These are phyloP conservation scores for Pugionium dolabratum DNA, from an alignment of 345 rosid genomes.

Conservation along the genomic window DNA sequence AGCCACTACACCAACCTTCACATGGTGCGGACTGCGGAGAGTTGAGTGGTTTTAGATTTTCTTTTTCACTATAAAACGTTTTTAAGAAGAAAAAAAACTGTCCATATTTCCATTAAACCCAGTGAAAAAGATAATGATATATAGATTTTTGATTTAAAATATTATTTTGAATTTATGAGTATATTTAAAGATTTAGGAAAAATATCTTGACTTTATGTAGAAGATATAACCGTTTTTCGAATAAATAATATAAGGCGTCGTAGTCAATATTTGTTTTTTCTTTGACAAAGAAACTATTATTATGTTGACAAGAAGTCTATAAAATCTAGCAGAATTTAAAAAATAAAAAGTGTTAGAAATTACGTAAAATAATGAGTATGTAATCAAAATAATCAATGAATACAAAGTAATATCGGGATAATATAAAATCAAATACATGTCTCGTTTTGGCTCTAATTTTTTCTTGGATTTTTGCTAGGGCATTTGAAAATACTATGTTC, in stretches of 20 bases:
- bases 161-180: neutral
- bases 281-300: neutral
- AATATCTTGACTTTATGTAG: slow-evolving; percentile 34
- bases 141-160: slow-evolving; percentile 7
- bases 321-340: neutral
- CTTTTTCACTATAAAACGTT: slow-evolving; percentile 21
- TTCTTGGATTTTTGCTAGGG: neutral
- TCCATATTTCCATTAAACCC: slow-evolving; percentile 14
- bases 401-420: neutral
- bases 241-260: neutral
- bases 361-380: neutral
- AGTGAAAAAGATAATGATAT: slow-evolving; percentile 28
- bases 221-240: slow-evolving; percentile 26
- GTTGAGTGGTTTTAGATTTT: slow-evolving; percentile 37
- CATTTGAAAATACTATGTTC: neutral
- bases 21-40: slow-evolving; percentile 42
- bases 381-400: too few species aligned
- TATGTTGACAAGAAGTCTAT: slow-evolving; percentile 11
- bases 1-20: slow-evolving; percentile 44
- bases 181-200: neutral
- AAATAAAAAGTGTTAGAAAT: neutral
- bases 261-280: slow-evolving; percentile 22
- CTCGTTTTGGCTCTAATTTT: slow-evolving; percentile 18
- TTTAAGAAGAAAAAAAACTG: slow-evolving; percentile 11
- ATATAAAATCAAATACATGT: slow-evolving; percentile 12